Conservation (phyloP, 495 filamentous ascomycete species). For the Aspergillus avenaceus region DNA sequence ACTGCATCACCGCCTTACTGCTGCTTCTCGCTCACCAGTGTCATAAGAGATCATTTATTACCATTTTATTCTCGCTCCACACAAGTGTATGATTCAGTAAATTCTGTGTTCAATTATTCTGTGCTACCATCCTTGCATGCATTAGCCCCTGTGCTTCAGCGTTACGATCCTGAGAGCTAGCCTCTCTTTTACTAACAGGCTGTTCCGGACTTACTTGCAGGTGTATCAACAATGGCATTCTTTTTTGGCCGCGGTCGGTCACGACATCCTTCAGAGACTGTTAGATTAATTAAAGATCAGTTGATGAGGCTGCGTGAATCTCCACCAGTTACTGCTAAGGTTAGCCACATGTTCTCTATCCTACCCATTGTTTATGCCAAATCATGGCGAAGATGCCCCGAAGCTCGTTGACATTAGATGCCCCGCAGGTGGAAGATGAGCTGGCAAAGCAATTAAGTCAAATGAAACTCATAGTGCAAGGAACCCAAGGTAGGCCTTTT, state of each 20-base stretch:
- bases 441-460: constrained; percentile 71
- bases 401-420: constrained; percentile 28
- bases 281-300: constrained; percentile 54
- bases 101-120: background rate
- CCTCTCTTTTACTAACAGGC: constrained; percentile 1
- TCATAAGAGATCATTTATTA: background rate
- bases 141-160: background rate
- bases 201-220: constrained; percentile 10
- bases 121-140: background rate
- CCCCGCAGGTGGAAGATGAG: constrained; percentile 62
- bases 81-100: too few species aligned
- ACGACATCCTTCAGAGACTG: constrained; percentile 53
- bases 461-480: constrained; percentile 80
- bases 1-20: constrained; percentile 20
- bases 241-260: constrained; percentile 71
- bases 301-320: constrained; percentile 44
- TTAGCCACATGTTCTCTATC: constrained; percentile 26
- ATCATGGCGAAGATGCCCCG: constrained; percentile 5
- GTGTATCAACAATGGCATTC: constrained; percentile 70
- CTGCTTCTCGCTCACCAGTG: constrained; percentile 1
- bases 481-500: constrained; percentile 63
- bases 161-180: background rate
- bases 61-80: background rate
- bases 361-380: constrained; percentile 16
- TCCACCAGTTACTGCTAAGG: constrained; percentile 37